phyloP scores from a whole-genome alignment of 2,329 filamentous ascomycete genomes.

The Fusarium decemcellulare region DNA sequence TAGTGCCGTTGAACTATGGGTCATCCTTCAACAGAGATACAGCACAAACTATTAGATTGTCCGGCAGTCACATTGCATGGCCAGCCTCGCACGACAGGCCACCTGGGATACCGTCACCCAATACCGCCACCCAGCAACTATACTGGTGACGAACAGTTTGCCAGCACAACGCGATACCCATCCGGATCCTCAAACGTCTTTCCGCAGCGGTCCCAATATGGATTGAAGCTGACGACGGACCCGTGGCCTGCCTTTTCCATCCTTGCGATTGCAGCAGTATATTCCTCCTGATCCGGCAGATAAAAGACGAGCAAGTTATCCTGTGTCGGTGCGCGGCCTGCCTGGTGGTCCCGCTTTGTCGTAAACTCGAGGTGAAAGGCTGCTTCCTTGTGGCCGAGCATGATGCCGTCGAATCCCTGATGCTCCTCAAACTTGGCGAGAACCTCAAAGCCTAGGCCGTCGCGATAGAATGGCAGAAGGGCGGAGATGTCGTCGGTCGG shows the following conservation, averaged over 20 bases:
- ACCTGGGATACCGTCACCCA: too few relatives aligned
- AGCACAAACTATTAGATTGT: too few relatives aligned
- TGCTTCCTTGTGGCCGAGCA: slow-evolving; percentile 55
- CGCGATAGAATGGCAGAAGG: slow-evolving; percentile 58
- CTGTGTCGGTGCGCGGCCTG: slow-evolving; percentile 55
- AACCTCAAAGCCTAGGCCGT: slow-evolving; percentile 56
- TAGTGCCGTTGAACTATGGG: too few relatives aligned
- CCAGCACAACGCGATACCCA: slow-evolving; percentile 60
- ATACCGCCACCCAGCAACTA: neutral
- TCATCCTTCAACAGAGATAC: too few relatives aligned
- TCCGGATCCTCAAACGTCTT: slow-evolving; percentile 62
- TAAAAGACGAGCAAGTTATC: slow-evolving; percentile 63
- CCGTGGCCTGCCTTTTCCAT: slow-evolving; percentile 54
- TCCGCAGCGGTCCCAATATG: slow-evolving; percentile 61
- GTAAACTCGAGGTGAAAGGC: slow-evolving; percentile 62
- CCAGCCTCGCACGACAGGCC: too few relatives aligned
- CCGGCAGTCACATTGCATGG: too few relatives aligned
- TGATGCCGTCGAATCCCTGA: slow-evolving; percentile 57
- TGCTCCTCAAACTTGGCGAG: slow-evolving; percentile 54
- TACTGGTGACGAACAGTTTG: slow-evolving; percentile 41
- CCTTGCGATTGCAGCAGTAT: slow-evolving; percentile 48
- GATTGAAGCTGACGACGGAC: slow-evolving; percentile 57
- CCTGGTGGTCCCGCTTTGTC: slow-evolving; percentile 50
- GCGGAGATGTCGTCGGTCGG: slow-evolving; percentile 56
- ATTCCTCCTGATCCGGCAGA: slow-evolving; percentile 50